These are phyloP conservation scores for Hydnomerulius pinastri DNA, from an alignment of 768 basidiomycete species.

Conservation along the genomic window DNA sequence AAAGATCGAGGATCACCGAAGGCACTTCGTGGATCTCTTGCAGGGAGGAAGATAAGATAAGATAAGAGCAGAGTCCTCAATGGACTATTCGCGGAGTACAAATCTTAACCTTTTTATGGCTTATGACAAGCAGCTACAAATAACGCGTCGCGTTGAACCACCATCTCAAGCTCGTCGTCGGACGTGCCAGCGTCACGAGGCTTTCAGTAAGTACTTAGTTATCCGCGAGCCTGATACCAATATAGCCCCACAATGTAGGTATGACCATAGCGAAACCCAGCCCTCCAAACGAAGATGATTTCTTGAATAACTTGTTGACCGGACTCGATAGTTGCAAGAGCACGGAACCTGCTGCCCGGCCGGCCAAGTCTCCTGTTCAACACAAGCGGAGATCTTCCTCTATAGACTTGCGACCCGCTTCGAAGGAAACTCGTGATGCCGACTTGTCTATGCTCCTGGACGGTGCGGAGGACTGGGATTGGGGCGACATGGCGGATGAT, in stretches of 20 bases:
- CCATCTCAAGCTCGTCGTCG: not conserved
- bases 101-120: not conserved
- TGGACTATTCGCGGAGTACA: slow-evolving; percentile 10
- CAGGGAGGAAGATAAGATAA: slow-evolving; percentile 7
- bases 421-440: slow-evolving; percentile 30
- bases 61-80: too few species aligned
- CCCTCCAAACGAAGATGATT: slow-evolving; percentile 53
- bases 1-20: too few species aligned
- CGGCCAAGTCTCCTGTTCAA: slow-evolving; percentile 30
- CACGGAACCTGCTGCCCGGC: slow-evolving; percentile 39
- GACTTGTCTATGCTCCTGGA: slow-evolving; percentile 56
- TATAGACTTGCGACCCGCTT: not conserved
- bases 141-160: slow-evolving; percentile 26
- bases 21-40: too few species aligned
- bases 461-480: slow-evolving; percentile 72
- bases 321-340: slow-evolving; percentile 55
- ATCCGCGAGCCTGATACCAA: too few species aligned
- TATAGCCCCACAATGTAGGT: too few species aligned
- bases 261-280: slow-evolving; percentile 41
- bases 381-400: slow-evolving; percentile 8
- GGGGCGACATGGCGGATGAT: slow-evolving; percentile 56
- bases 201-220: not conserved
- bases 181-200: not conserved
- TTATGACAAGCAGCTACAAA: slow-evolving; percentile 16
- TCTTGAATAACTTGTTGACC: slow-evolving; percentile 55